phyloP scores from a whole-genome alignment of 495 filamentous ascomycete genomes.

The Aspergillus wentii region DNA sequence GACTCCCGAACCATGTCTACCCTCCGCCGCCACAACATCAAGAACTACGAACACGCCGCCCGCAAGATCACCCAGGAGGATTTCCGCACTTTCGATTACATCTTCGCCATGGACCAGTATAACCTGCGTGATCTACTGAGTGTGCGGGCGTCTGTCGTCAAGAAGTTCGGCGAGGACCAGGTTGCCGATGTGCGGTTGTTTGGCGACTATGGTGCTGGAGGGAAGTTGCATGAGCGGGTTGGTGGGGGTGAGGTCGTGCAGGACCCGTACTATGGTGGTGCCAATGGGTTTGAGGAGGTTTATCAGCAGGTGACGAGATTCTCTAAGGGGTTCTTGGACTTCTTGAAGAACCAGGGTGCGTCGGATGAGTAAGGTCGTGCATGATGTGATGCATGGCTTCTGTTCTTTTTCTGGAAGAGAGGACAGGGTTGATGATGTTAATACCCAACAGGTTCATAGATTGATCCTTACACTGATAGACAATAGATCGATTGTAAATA shows the following conservation, averaged over 20 bases:
- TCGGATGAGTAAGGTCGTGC: too few relatives aligned
- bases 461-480: too few relatives aligned
- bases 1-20: conserved; percentile 84
- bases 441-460: too few relatives aligned
- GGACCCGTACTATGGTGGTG: conserved; percentile 90
- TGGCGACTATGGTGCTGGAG: conserved; percentile 69
- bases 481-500: too few relatives aligned
- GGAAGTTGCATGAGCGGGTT: conserved; percentile 66
- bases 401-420: too few relatives aligned
- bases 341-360: conserved; percentile 39
- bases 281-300: conserved; percentile 76
- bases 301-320: conserved; percentile 81
- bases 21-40: conserved; percentile 67
- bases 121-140: conserved; percentile 70
- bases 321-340: conserved; percentile 66
- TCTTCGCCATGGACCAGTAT: conserved; percentile 90
- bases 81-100: conserved; percentile 83
- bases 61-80: conserved; percentile 67
- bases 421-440: too few relatives aligned
- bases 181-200: conserved; percentile 68
- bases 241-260: conserved; percentile 69
- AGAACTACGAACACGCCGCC: conserved; percentile 69
- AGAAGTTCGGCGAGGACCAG: conserved; percentile 23
- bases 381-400: too few relatives aligned
- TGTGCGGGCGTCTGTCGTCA: conserved; percentile 45